Base-by-base conservation (phyloP, 2,329 filamentous ascomycete genomes). In the Aspergillus ochraceus region DNA sequence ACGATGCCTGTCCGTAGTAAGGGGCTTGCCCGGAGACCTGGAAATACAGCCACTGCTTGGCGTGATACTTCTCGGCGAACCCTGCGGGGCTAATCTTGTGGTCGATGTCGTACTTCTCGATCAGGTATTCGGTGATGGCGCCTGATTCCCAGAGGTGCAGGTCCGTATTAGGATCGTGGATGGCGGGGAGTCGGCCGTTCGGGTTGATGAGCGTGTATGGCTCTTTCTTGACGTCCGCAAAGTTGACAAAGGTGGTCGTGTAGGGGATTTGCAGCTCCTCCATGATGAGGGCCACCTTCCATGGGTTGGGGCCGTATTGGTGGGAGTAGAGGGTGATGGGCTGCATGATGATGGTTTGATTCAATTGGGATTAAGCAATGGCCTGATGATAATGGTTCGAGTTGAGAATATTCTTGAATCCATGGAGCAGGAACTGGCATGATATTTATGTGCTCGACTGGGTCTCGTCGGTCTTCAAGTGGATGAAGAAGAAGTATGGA, bases 11-110 rank as follows among this genome's bases (percentile, higher is more conserved):
- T 4, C 81, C 81, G 59, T 75, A 83, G 65, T 83, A 83, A 1
- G 81, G 81, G 0, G 79, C 81, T 58, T 83, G 80, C 10, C 80
- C 80, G 3, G 75, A 75, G 22, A 71, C 67, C 66, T 83, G 79
- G 68, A 76, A 82, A 63, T 74, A 75, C 4, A 82, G 72, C 78
- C 78, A 82, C 55, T 81, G 79, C 58, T 76, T 76, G 6, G 74
- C 73, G 1, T 73, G 68, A 60, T 74, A 77, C 51, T 66, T 68
- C 19, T 80, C 77, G 6, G 72, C 66, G 58, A 78, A 81, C 47
- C 71, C 75, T 6, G 14, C 17, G 30, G 22, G 22, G 14, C 22
- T 26, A 20, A 81, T 60, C 55, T 69, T 72, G 51, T 71, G 61
- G 2, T 76, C 64, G 30, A 64, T 74, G 68, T 83, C 80, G 70